Evolutionary conservation across 495 filamentous ascomycete genomes (phyloP).

Genomic region (Hyaloscypha bicolor): DNA sequence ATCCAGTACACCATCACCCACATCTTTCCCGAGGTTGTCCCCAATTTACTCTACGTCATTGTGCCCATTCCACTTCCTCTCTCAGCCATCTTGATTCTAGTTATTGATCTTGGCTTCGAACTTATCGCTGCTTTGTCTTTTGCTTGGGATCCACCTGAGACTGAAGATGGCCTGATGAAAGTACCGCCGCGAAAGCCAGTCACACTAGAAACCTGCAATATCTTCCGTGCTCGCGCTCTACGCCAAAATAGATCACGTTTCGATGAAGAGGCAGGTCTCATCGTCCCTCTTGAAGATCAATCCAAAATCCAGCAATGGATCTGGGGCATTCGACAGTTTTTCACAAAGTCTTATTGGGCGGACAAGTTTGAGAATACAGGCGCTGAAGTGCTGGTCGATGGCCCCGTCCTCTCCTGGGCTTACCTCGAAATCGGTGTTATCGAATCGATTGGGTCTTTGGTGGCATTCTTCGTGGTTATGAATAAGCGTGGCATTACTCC

Average conservation of each 20-base stretch:
- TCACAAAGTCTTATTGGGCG: slow-evolving; percentile 33
- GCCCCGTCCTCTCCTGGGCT: slow-evolving; percentile 33
- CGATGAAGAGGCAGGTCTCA: slow-evolving; percentile 34
- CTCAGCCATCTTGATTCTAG: slow-evolving; percentile 38
- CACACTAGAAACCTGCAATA: slow-evolving; percentile 32
- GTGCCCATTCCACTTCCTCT: slow-evolving; percentile 42
- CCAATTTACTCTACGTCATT: slow-evolving; percentile 41
- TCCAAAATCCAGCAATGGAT: slow-evolving; percentile 28
- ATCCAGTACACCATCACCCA: slow-evolving; percentile 33
- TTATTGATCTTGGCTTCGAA: slow-evolving; percentile 43
- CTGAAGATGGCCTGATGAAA: slow-evolving; percentile 35
- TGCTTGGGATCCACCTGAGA: slow-evolving; percentile 36
- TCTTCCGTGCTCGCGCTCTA: slow-evolving; percentile 35
- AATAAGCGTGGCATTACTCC: slow-evolving; percentile 52
- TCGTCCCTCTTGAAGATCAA: slow-evolving; percentile 29
- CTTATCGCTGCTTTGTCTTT: slow-evolving; percentile 36
- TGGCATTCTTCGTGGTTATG: slow-evolving; percentile 65
- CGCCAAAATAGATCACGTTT: slow-evolving; percentile 32
- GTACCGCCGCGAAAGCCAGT: slow-evolving; percentile 37
- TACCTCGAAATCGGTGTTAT: slow-evolving; percentile 52
- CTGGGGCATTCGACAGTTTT: slow-evolving; percentile 20
- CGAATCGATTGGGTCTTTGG: slow-evolving; percentile 59
- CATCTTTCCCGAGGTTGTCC: slow-evolving; percentile 41
- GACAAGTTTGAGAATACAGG: slow-evolving; percentile 37
- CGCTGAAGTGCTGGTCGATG: slow-evolving; percentile 37